Base-by-base conservation (phyloP, 225 moss, liverwort and hornwort species). In the Marchantia polymorpha region DNA sequence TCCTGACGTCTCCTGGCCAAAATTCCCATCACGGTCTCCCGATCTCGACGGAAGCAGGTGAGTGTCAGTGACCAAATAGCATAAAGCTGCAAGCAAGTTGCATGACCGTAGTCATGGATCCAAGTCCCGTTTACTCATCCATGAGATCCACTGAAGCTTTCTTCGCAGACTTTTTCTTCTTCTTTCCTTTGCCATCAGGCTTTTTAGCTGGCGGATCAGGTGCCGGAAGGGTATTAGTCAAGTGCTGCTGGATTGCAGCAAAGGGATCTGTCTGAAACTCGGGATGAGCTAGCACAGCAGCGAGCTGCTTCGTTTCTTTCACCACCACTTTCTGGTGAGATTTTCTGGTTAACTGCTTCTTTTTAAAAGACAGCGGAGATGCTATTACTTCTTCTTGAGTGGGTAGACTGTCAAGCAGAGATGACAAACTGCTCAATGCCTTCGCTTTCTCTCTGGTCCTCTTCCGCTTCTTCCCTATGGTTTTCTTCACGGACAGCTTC, bases 181-280 rank as follows among this genome's bases (percentile, higher is more conserved):
- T 22, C 81, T 71, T 84, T 77, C 53, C 78, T 12, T 53, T 76
- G 15, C 69, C 56, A 63, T 75, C 74, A 26, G 68, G 49, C 59
- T 76, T 81, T n/a, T 73, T 26, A 20, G 85, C 73, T 69, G 83
- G 85, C 76, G 80, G 80, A 52, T 79, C 81, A 71, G 78, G 74
- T 19, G 80, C 55, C 56, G 92, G 88, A 71, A 94, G 78, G 12
- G 91, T 94, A 64, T 73, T 85, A 77, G 77, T 83, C 52, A 96
- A 87, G 83, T 94, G 94, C 85, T 92, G 90, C 74, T 94, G 92
- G 48, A 96, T 94, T 79, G 96, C 94, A 79, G 89, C 85, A 86
- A 94, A 94, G 6, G 92, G 96, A 50, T 91, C 92, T 56, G 86
- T 79, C 85, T 91, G 85, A 56, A 96, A 96, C 66, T 89, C 89